phyloP scores from a whole-genome alignment of 176 grass and related monocot species.

The Carex myosuroides region DNA sequence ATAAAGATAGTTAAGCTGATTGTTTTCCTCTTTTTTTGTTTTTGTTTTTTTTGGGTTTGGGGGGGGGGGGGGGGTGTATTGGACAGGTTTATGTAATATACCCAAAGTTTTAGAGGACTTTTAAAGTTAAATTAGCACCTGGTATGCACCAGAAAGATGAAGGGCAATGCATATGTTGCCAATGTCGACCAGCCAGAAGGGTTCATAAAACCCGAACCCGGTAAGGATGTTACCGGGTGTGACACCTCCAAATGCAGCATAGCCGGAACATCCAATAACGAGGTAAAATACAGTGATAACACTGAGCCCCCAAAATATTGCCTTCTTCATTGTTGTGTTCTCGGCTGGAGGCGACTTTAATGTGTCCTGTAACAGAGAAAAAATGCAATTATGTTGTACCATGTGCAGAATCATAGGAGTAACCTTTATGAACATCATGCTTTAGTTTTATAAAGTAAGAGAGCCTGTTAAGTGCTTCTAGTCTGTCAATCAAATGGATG shows the following conservation, averaged over 20 bases:
- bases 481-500: not conserved
- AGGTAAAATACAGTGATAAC: slow-evolving; percentile 69
- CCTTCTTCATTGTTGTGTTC: slow-evolving; percentile 75
- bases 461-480: not conserved
- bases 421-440: not conserved
- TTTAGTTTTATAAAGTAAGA: not conserved
- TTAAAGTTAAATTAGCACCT: slow-evolving; percentile 34
- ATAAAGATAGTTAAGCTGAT: not conserved
- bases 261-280: slow-evolving; percentile 58
- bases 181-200: slow-evolving; percentile 65
- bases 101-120: not conserved
- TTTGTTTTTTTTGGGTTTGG: not conserved
- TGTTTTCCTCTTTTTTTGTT: not conserved
- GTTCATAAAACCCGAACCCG: slow-evolving; percentile 37
- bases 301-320: slow-evolving; percentile 60
- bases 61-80: not conserved
- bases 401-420: not conserved
- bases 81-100: not conserved
- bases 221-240: slow-evolving; percentile 74
- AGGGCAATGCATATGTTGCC: slow-evolving; percentile 71
- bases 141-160: slow-evolving; percentile 71
- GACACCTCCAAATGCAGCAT: slow-evolving; percentile 52
- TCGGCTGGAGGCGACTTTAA: slow-evolving; percentile 57
- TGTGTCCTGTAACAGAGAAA: slow-evolving; percentile 43
- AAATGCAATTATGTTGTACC: not conserved